A percentile compares a stretch with the other conserved stretches of the same genome.
Conservation (phyloP, 768 basidiomycete species). For the Trametes gibbosa region DNA sequence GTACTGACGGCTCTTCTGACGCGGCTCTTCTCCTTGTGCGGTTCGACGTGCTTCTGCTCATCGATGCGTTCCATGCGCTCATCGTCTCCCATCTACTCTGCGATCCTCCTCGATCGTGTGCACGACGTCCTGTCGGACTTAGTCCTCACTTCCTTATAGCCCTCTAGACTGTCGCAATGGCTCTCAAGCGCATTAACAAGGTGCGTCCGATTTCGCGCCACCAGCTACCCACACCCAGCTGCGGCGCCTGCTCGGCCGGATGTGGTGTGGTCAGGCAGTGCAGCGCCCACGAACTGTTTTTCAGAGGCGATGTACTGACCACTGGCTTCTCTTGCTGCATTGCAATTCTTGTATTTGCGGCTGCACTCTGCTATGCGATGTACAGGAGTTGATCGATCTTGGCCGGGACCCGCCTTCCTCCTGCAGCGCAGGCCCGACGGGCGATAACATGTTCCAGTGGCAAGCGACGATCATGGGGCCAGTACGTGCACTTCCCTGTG, state of each 20-base stretch:
- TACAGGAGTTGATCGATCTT: constrained; percentile 97
- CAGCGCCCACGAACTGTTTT: background rate
- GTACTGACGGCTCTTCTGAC: background rate
- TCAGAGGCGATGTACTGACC: background rate
- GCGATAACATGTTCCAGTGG: constrained; percentile 99
- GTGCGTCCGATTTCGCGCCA: constrained; percentile 39
- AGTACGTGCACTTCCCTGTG: constrained; percentile 47
- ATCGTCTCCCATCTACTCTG: constrained; percentile 32
- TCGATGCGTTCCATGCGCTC: constrained; percentile 6
- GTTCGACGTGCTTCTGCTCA: background rate
- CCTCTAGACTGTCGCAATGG: constrained; percentile 52
- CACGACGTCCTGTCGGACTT: background rate
- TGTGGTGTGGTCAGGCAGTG: constrained; percentile 7
- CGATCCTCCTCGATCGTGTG: constrained; percentile 37
- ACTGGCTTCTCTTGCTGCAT: background rate
- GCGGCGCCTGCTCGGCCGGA: constrained; percentile 6
- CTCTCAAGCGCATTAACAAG: constrained; percentile 99
- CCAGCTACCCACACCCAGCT: background rate
- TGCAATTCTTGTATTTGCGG: background rate
- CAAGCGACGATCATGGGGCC: constrained; percentile 99
- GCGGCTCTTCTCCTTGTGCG: background rate
- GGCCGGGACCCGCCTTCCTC: constrained; percentile 99
- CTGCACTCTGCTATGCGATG: background rate
- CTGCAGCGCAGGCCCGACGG: constrained; percentile 97
- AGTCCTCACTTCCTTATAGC: constrained; percentile 21